Base-by-base conservation (phyloP, 352 stramenopile genomes). In the Peronospora belbahrii region DNA sequence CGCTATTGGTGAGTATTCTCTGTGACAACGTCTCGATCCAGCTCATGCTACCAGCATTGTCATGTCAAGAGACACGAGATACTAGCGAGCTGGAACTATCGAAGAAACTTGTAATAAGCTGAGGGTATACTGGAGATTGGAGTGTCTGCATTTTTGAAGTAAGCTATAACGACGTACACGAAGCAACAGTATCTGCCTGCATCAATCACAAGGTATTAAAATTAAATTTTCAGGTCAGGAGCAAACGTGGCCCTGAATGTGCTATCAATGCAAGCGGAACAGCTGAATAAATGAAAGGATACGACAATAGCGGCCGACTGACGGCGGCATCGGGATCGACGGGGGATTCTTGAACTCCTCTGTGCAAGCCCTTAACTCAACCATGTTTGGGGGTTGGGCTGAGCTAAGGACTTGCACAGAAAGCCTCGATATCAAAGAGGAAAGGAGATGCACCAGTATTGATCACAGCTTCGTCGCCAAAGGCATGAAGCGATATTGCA, bases 371-470 rank as follows among this genome's bases (percentile, higher is more conserved):
- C 65, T 65, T 37, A 58, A 48, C 56, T 61, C 44, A 41, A 61
- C 38, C 39, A 22, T 6, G 24, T n/a, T n/a, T n/a, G n/a, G n/a
- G n/a, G n/a, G n/a, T 18, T 11, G 30, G 42, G 56, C 30, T 39
- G 39, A 68, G 50, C 37, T 82, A 85, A 72, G 62, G 76, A 74
- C 78, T 88, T 87, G 76, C 78, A 90, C 82, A 94, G 61, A 85
- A 91, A 83, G 63, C 70, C 55, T 94, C 79, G 57, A 94, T 76
- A 56, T 88, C 75, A 66, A 88, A 91, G 45, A 60, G 45, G 56
- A 90, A 94, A 22, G 75, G 73, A 17, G 67, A 75, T 34, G 65
- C 58, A 27, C 82, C 82, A n/a, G 67, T 60, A 51, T 94, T 91
- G 36, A 94, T 51, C 36, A 79, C 55, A 14, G 72, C 79, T 60